phyloP scores from a whole-genome alignment of 495 filamentous ascomycete species.

The Penicillium lividum region DNA sequence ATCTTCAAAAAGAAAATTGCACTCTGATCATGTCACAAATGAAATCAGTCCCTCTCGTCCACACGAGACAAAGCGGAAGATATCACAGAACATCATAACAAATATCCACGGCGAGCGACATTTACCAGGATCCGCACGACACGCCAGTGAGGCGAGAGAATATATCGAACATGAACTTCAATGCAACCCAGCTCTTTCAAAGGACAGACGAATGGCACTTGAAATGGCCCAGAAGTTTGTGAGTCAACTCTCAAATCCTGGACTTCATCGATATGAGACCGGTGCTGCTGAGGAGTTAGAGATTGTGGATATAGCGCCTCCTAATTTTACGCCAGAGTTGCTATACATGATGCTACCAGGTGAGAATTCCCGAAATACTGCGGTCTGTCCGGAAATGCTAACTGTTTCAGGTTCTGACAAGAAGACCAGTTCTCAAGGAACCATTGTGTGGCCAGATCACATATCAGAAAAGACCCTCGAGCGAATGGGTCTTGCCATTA shows the following conservation, averaged over 20 bases:
- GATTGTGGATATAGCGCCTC: constrained; percentile 12
- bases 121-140: constrained; percentile 25
- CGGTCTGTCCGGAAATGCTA: background rate
- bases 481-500: constrained; percentile 30
- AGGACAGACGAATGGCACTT: constrained; percentile 26
- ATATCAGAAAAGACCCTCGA: constrained; percentile 29
- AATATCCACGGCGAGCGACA: constrained; percentile 16
- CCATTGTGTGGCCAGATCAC: constrained; percentile 31
- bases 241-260: constrained; percentile 23
- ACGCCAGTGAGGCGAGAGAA: constrained; percentile 30
- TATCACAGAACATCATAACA: constrained; percentile 15
- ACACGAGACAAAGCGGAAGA: constrained; percentile 13
- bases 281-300: constrained; percentile 15
- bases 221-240: constrained; percentile 30
- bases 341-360: constrained; percentile 34
- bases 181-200: constrained; percentile 30
- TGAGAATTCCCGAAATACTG: constrained; percentile 2
- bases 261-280: constrained; percentile 20
- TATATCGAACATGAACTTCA: constrained; percentile 33
- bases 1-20: constrained; percentile 15
- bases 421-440: constrained; percentile 28
- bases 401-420: constrained; percentile 22
- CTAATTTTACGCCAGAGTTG: constrained; percentile 30
- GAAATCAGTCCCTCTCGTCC: constrained; percentile 1
- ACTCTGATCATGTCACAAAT: background rate